These are phyloP conservation scores for Vigna unguiculata DNA, from an alignment of 306 rosid species.

Conservation along the genomic window DNA sequence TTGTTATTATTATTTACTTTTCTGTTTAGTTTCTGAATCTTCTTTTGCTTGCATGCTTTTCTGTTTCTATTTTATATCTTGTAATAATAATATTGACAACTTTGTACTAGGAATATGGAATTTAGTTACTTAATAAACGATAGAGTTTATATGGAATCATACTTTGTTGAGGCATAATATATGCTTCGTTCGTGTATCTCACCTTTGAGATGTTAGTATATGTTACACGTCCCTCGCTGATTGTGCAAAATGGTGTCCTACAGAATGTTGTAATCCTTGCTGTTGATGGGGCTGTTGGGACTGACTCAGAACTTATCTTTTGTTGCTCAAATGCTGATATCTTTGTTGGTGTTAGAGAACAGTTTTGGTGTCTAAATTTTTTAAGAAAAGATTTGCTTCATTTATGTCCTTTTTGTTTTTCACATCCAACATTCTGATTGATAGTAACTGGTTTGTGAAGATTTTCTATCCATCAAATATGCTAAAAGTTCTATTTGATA, in stretches of 20 bases:
- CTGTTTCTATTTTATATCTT: constrained; percentile 31
- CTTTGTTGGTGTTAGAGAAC: constrained; percentile 6
- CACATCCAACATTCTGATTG: constrained; percentile 16
- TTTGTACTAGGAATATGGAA: constrained; percentile 18
- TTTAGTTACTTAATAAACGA: background rate
- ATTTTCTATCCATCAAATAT: constrained; percentile 32
- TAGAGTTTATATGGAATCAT: constrained; percentile 11
- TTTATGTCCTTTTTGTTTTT: constrained; percentile 27
- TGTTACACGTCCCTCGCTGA: background rate
- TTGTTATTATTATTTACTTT: constrained; percentile 38
- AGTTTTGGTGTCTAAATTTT: background rate
- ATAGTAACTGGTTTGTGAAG: constrained; percentile 9
- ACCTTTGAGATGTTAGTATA: constrained; percentile 35
- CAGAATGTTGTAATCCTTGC: constrained; percentile 34
- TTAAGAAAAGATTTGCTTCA: background rate
- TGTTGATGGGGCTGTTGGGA: constrained; percentile 29
- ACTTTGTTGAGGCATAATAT: constrained; percentile 9
- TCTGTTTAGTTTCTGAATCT: constrained; percentile 37
- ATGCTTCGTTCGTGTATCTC: constrained; percentile 5
- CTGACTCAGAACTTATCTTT: constrained; percentile 27
- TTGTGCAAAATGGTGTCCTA: background rate
- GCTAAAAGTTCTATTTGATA: constrained; percentile 36
- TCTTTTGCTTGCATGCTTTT: constrained; percentile 3
- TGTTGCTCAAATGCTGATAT: constrained; percentile 13
- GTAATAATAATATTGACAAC: background rate